Conservation (phyloP, 192 early-diverging fungal species). For the Backusella luteola region DNA sequence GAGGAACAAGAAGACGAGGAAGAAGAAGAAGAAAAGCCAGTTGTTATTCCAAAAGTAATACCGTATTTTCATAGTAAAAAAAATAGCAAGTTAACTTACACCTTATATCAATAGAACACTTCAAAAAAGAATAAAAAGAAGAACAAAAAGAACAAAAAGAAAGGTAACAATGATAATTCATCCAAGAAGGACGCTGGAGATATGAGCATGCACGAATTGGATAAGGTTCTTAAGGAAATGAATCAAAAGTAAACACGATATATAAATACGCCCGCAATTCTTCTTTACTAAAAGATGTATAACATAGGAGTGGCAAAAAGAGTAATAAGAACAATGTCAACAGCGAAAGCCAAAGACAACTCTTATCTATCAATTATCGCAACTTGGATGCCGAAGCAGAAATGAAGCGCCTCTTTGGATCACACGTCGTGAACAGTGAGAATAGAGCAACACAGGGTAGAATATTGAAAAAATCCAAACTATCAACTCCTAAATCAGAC, state of each 20-base stretch:
- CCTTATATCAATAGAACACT: background rate
- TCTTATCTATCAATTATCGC: slow-evolving; percentile 60
- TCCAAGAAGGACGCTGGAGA: slow-evolving; percentile 41
- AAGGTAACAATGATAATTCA: background rate
- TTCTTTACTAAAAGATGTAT: background rate
- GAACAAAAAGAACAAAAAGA: slow-evolving; percentile 43
- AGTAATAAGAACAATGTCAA: background rate
- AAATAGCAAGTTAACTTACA: background rate
- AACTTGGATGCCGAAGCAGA: slow-evolving; percentile 83
- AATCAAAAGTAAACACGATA: slow-evolving; percentile 48
- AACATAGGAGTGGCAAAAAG: background rate
- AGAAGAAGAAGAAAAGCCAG: background rate
- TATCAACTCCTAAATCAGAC: slow-evolving; percentile 68
- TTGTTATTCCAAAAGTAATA: background rate
- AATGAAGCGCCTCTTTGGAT: slow-evolving; percentile 89
- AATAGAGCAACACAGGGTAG: slow-evolving; percentile 13
- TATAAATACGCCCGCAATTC: background rate
- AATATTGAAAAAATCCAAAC: slow-evolving; percentile 49
- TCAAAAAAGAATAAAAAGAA: slow-evolving; percentile 51
- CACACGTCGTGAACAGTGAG: slow-evolving; percentile 65
- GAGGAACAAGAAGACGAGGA: background rate
- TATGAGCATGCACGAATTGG: slow-evolving; percentile 64
- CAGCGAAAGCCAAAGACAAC: slow-evolving; percentile 17
- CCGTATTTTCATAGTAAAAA: background rate
- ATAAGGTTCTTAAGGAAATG: slow-evolving; percentile 59